Base-by-base conservation (phyloP, 2,329 filamentous ascomycete species). In the Alternaria triticimaculans region DNA sequence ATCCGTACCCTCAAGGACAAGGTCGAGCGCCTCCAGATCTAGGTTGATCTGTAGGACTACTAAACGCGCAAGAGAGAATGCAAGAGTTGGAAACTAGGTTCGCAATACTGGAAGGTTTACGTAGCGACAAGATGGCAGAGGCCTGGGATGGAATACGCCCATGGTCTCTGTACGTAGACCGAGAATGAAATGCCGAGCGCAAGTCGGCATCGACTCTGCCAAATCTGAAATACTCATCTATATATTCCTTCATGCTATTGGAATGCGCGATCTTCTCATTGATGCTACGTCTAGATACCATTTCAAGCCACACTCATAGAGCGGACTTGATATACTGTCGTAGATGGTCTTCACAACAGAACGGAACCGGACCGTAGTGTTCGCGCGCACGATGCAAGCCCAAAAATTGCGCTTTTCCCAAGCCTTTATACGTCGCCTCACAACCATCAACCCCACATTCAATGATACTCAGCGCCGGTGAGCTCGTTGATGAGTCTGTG, bases 11-110 rank as follows among this genome's bases (percentile, higher is more conserved):
- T 97, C 78, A 96, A 95, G 87, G 92, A 96, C 83, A 96, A 97
- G 89, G 92, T 98, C 60, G 95, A 98, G 87, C 89, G 94, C 75
- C 87, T 97, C 72, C 94, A 95, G 86, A 97, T 97, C 84, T 97
- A 83, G 64, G 48, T 2, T 6, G 23, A 14, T 15, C 12, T 7
- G n/a, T 8, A 6, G 3, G 21, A 15, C 15, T 11, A 21, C 11
- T 14, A 12, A 11, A 44, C 12, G 4, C 3, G n/a, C n/a, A 46
- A 18, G 21, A 23, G 12, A 3, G 15, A 41, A 58, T 60, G 33
- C 20, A 26, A 49, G 43, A n/a, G 48, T 53, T 44, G 41, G 54
- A 58, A 30, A 37, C 28, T 51, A 4, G 26, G n/a, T 49, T 54
- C 20, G 53, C n/a, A 56, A 66, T n/a, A 54, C 55, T 62, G 62